Evolutionary conservation across 768 basidiomycete genomes (phyloP), one percentile per base, ranked within the genome.

Genomic region (Hygrophorus russula): DNA sequence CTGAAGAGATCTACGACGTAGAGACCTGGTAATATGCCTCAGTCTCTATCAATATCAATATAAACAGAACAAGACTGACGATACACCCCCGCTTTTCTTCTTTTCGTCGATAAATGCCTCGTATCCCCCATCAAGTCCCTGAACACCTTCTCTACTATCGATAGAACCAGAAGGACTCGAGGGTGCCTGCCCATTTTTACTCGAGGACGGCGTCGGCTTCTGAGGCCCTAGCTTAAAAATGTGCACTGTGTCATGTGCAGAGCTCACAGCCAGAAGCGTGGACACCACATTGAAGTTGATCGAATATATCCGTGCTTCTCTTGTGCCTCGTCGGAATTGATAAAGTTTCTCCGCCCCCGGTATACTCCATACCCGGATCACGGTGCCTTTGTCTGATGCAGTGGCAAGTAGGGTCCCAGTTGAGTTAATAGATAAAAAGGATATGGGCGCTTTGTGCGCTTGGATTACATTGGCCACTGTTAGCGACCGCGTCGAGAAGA

Each of bases 381-480:
- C 91, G 5, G 96, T 99, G 11, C 96, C 96, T 57, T 93, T 94
- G 36, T 93, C 90, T 1, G 82, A 86, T 11, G 91, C 82, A 5
- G 94, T 93, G 15, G 94, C 96, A 33, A 99, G 80, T 43, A 97
- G 70, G 0, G 87, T 87, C 10, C 94, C 94, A 0, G 82, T 71
- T 2, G 78, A 73, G 62, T 93, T 94, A 61, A 99, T 76, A 5
- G 86, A 70, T 37, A 98, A 71, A 54, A 79, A 80, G 6, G 92
- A 86, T 48, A 99, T 81, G 4, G 94, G 89, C 1, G 91, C 64
- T 63, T 97, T 97, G 67, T 99, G 96, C 13, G 96, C 96, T 56
- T 91, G 93, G 46, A 99, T 85, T 54, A 94, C 90, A 67, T 99
- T 98, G 35, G 88, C 78, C 20, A 93, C 88, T 2, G 86, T 85